Evolutionary conservation across 768 basidiomycete species (phyloP), one percentile per base, ranked within the genome.

Genomic region (Russula abietina): DNA sequence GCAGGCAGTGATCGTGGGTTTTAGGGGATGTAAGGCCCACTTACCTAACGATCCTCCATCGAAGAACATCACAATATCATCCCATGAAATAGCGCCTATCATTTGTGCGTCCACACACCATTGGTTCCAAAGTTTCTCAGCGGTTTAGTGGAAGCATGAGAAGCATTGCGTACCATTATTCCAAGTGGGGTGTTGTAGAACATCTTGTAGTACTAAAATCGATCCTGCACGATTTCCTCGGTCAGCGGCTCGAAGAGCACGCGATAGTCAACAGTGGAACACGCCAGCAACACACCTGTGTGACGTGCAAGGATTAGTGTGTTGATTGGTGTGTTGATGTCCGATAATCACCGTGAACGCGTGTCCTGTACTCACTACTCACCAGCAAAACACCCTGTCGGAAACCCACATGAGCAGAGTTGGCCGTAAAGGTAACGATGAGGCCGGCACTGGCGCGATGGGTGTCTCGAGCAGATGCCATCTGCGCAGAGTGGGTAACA

Each of bases 1-100:
- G n/a, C n/a, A n/a, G n/a, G n/a, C n/a, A n/a, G n/a, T n/a, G n/a
- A n/a, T n/a, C n/a, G n/a, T n/a, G 39, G 33, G 51, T 33, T 17
- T 52, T 2, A 28, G 8, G 56, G n/a, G 26, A 46, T 38, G 38
- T 6, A n/a, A n/a, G n/a, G 17, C 19, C 36, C 16, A 78, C 84
- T 68, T 67, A 94, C 94, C 91, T 62, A 96, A 74, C 67, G 85
- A 86, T 26, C 88, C 86, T 24, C 95, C 95, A 73, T 98, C 95
- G 73, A 98, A 98, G 78, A 91, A 94, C 76, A 95, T 81, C 9
- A 95, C 95, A 67, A 89, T 92, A 70, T 97, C 94, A 70, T 87
- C 86, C 85, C 88, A 74, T 98, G 94, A 62, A 97, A 79, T 59
- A 96, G 77, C 0, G 91, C 93, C 92, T 95, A 57, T 51, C n/a